These are phyloP conservation scores for Castanea crenata DNA, from an alignment of 306 rosid species.

Conservation along the genomic window DNA sequence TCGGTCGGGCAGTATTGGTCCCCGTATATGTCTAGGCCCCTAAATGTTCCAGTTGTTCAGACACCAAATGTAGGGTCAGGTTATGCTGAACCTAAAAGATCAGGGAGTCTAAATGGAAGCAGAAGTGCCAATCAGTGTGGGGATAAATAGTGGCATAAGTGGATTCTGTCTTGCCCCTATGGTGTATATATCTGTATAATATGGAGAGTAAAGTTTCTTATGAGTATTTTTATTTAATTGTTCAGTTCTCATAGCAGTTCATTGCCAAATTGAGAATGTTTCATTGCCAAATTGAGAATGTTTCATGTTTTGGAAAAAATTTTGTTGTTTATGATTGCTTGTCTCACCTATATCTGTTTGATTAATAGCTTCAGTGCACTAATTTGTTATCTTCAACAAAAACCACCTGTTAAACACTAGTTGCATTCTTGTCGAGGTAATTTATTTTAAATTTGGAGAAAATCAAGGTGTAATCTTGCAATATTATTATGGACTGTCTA, in stretches of 20 bases:
- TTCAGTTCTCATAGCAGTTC: background rate
- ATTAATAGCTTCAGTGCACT: background rate
- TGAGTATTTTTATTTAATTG: background rate
- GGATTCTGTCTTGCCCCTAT: background rate
- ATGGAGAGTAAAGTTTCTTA: background rate
- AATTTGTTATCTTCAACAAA: background rate
- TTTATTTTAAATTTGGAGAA: background rate
- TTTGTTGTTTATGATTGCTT: background rate
- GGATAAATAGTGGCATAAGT: slow-evolving; percentile 7
- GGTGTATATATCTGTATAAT: background rate
- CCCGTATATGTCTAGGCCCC: slow-evolving; percentile 40
- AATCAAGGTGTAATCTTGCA: background rate
- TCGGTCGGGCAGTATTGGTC: slow-evolving; percentile 40
- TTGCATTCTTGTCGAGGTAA: background rate
- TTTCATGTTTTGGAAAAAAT: background rate
- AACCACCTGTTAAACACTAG: background rate
- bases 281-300: background rate
- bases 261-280: background rate
- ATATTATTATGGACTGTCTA: too few relatives aligned
- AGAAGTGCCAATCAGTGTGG: slow-evolving; percentile 13
- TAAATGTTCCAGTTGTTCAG: slow-evolving; percentile 37
- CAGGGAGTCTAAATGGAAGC: slow-evolving; percentile 20
- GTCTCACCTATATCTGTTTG: background rate
- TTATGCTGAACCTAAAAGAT: slow-evolving; percentile 20
- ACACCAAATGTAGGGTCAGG: slow-evolving; percentile 44